phyloP scores from a whole-genome alignment of 2,329 filamentous ascomycete genomes.

The Colletotrichum cuscutae region DNA sequence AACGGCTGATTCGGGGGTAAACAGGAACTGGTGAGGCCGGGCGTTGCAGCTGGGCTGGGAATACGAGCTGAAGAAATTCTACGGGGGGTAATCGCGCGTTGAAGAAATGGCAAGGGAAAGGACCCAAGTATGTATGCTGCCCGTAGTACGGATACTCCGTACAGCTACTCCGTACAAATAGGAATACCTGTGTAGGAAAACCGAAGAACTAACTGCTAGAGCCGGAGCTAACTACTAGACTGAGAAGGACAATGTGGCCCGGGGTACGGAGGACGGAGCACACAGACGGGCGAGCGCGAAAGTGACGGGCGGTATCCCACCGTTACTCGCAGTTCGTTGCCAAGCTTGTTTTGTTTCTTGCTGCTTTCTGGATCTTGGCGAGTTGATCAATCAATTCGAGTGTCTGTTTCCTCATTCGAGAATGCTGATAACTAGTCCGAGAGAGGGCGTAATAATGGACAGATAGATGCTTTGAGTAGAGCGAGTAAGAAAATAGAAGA shows the following conservation, averaged over 20 bases:
- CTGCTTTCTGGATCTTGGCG: background rate
- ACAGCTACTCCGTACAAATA: background rate
- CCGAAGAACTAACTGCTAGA: background rate
- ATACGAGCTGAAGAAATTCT: slow-evolving; percentile 37
- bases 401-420: no score
- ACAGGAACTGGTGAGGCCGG: background rate
- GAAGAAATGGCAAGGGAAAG: slow-evolving; percentile 4
- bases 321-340: background rate
- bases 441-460: background rate
- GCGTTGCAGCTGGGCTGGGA: slow-evolving; percentile 7
- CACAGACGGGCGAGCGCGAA: background rate
- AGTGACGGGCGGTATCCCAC: background rate
- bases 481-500: background rate
- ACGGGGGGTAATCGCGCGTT: slow-evolving; percentile 14
- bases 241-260: background rate
- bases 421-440: no score
- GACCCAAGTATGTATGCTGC: background rate
- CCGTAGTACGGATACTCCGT: background rate
- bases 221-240: background rate
- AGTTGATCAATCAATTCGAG: background rate
- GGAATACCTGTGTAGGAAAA: background rate
- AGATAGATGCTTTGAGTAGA: background rate
- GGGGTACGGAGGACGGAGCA: background rate
- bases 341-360: background rate
- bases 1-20: background rate